phyloP scores from a whole-genome alignment of 2,329 filamentous ascomycete species.

The Aureobasidium subglaciale region DNA sequence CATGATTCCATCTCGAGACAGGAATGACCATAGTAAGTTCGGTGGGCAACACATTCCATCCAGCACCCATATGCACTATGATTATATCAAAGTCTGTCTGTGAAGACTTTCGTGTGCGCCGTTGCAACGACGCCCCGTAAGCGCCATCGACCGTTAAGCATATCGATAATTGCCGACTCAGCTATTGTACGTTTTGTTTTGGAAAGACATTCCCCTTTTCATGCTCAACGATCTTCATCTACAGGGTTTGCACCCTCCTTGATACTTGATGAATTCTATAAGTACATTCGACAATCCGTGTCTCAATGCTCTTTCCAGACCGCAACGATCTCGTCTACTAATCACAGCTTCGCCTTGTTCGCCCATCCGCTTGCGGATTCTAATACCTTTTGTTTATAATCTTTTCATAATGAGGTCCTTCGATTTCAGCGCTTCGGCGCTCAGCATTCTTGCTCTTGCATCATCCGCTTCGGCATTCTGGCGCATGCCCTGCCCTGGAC shows the following conservation, averaged over 20 bases:
- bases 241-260: not conserved
- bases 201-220: conserved; percentile 9
- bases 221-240: not conserved
- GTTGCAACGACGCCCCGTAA: conserved; percentile 6
- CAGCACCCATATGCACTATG: not conserved
- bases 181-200: conserved; percentile 15
- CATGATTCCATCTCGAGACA: not conserved
- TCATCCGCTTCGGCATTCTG: conserved; percentile 56
- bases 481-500: conserved; percentile 59
- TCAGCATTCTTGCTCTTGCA: conserved; percentile 22
- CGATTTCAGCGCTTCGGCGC: conserved; percentile 12
- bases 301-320: conserved; percentile 12
- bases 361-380: conserved; percentile 10
- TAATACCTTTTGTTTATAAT: conserved; percentile 1
- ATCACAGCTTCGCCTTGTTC: conserved; percentile 11
- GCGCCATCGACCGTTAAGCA: conserved; percentile 14
- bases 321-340: conserved; percentile 14
- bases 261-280: not conserved
- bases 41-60: not conserved
- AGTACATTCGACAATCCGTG: conserved; percentile 9
- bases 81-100: not conserved
- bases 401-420: conserved; percentile 12
- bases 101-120: not conserved
- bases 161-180: conserved; percentile 15
- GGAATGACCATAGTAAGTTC: not conserved